Conservation (phyloP, 768 basidiomycete species). For the Pisolithus orientalis region DNA sequence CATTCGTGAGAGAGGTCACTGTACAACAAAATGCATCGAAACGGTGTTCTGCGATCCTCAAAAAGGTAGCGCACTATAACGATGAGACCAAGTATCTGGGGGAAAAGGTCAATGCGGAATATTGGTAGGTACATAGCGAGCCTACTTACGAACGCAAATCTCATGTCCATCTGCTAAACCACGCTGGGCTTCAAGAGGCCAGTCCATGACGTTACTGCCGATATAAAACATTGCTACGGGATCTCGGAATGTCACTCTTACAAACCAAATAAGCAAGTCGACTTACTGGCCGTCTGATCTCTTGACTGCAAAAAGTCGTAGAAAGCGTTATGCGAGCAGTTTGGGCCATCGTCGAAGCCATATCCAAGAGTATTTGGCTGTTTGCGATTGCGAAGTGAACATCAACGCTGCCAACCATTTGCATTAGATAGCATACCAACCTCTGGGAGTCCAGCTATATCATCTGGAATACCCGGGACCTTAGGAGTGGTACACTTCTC, state of each 20-base stretch:
- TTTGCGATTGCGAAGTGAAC: not conserved
- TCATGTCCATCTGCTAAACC: constrained; percentile 53
- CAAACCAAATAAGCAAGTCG: not conserved
- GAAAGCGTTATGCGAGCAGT: constrained; percentile 58
- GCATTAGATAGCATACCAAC: constrained; percentile 14
- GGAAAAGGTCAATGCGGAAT: not conserved
- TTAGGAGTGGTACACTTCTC: constrained; percentile 40
- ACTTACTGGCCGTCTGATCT: constrained; percentile 57
- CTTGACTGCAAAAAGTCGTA: constrained; percentile 47
- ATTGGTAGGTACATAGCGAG: not conserved
- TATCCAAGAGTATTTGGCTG: constrained; percentile 53
- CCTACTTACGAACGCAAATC: constrained; percentile 50
- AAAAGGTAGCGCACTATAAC: constrained; percentile 37
- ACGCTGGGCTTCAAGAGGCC: constrained; percentile 51
- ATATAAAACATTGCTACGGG: constrained; percentile 53
- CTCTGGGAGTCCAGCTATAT: constrained; percentile 28
- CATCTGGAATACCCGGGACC: constrained; percentile 30
- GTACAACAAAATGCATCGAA: not conserved
- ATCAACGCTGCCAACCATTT: not conserved
- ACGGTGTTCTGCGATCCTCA: not conserved
- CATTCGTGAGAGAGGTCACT: constrained; percentile 58
- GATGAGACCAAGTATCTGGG: constrained; percentile 29
- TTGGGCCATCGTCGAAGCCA: constrained; percentile 61
- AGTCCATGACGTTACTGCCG: constrained; percentile 51
- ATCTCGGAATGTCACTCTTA: not conserved